Evolutionary conservation across 2,329 filamentous ascomycete species (phyloP).

Genomic region (Gliomastix tumulicola): DNA sequence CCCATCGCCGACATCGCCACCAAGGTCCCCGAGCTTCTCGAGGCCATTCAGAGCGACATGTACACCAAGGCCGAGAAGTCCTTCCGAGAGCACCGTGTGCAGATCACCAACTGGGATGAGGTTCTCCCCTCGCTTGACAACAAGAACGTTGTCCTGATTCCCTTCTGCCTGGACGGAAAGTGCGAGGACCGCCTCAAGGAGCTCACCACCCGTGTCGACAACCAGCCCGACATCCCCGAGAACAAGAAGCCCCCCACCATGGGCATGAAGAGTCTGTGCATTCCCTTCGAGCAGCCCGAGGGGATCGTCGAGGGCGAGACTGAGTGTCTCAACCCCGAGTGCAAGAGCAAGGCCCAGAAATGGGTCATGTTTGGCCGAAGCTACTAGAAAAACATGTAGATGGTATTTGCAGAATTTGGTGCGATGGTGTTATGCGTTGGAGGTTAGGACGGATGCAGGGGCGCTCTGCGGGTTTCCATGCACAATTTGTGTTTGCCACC

Average conservation of each 20-base stretch:
- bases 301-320: constrained; percentile 74
- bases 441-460: constrained; percentile 8
- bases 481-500: too few species aligned
- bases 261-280: constrained; percentile 68
- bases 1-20: constrained; percentile 66
- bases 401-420: too few species aligned
- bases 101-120: constrained; percentile 81
- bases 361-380: constrained; percentile 91
- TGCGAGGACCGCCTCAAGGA: constrained; percentile 97
- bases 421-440: too few species aligned
- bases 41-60: constrained; percentile 84
- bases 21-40: constrained; percentile 73
- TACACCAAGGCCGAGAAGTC: constrained; percentile 66
- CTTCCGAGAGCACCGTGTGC: constrained; percentile 74
- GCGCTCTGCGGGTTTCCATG: constrained; percentile 1
- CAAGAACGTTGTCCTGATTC: constrained; percentile 90
- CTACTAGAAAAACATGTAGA: too few species aligned
- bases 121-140: constrained; percentile 84
- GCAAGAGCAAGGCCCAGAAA: constrained; percentile 65
- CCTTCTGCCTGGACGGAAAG: constrained; percentile 72
- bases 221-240: constrained; percentile 45
- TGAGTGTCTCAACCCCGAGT: constrained; percentile 88
- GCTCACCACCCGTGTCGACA: constrained; percentile 69
- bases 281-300: constrained; percentile 74
- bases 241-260: constrained; percentile 48